Evolutionary conservation across 169 alveolate genomes (phyloP), one percentile per base, ranked within the genome.

Genomic region (Toxoplasma gondii): DNA sequence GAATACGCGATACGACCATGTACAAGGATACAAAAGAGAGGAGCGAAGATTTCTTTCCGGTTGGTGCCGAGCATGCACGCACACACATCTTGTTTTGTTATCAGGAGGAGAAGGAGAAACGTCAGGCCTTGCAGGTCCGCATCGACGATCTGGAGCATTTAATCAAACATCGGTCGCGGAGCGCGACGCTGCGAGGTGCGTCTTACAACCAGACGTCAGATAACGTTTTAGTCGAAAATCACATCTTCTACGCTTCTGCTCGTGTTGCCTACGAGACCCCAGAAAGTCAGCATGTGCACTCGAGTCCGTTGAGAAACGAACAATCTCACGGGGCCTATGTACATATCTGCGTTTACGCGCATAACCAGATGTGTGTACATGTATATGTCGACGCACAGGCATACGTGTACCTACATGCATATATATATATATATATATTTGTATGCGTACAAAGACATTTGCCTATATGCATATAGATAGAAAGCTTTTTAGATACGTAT

Each of bases 41-140:
- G 58, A 49, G 58, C 58, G 12, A 49, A 49, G 22, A 12, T 12
- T 7, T 12, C 58, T 4, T 49, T 49, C 12, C 58, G 22, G 4
- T 49, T 4, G 58, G 4, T 49, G 58, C 12, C 58, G 58, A 49
- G 58, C 12, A 4, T 49, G 58, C 58, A 49, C 12, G 58, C 12
- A 49, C 12, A 7, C 58, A 4, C 58, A 31, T 31, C 39, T 58
- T 53, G 34, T 38, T 9, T 49, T 4, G 58, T 4, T 49, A 7
- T 80, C 64, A 88, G 88, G 93, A 90, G 41, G 93, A 90, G 88
- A 34, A 70, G 53, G 88, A 67, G 78, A 80, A 90, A 43, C 64
- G 88, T 22, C 34, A 44, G 39, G 80, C 87, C 39, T 34, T 90
- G 53, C 70, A 29, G 45, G 70, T 38, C 39, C 93, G 93, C 41